Evolutionary conservation across 2,329 filamentous ascomycete species (phyloP), one percentile per base, ranked within the genome.

Genomic region (Colletotrichum sp.): DNA sequence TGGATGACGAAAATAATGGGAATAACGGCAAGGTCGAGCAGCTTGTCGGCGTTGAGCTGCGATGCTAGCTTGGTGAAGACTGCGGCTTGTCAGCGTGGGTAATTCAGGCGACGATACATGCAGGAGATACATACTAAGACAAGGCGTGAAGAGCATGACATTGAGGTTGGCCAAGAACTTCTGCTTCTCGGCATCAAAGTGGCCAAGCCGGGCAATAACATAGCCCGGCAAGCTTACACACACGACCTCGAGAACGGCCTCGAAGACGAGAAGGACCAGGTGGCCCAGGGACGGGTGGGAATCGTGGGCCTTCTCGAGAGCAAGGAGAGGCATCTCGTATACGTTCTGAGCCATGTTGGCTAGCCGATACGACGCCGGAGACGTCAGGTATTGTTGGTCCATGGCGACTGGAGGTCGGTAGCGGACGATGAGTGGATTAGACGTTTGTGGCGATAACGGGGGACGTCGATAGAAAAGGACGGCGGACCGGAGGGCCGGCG

Each of bases 81-180:
- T 97, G 78, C 10, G 67, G 2, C 15, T 44, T 32, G 78, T 84
- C 79, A 82, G 78, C 36, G 28, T 30, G 13, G 24, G 21, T 30
- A 32, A 32, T 26, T 34, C 6, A 52, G 6, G 65, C 13, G 34
- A 13, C 26, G 16, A 8, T 26, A 30, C 2, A 2, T 21, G 36
- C 49, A 39, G 24, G 30, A 59, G 26, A 63, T 44, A 86, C 93
- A 77, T 92, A 98, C 95, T 98, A 78, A 99, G 92, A 84, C 97
- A 99, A 79, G 97, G 97, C 34, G 97, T 99, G 86, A 99, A 99
- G 57, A 99, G 90, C 87, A 95, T 95, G 75, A 98, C 96, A 84
- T 99, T 99, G 80, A 99, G 89, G 83, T 99, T 98, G 70, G 97
- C 96, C 67, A 98, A 90, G 82, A 99, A 98, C 86, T 98, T 99